A percentile compares a stretch with the other conserved stretches of the same genome.
phyloP scores from a whole-genome alignment of 2,329 filamentous ascomycete species.

The Rhinocladiella similis region DNA sequence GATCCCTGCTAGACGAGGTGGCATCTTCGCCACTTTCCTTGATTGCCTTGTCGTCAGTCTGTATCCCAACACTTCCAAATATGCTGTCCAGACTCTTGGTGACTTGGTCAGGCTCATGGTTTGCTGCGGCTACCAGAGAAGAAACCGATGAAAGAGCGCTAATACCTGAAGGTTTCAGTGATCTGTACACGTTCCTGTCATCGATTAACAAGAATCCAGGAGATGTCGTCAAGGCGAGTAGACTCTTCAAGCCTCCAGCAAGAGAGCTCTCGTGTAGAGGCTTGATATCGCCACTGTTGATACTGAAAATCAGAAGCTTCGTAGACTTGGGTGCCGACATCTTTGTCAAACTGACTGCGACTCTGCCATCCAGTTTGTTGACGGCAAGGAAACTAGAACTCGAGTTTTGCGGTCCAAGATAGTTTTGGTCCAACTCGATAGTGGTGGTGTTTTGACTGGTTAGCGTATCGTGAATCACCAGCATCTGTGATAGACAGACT shows the following conservation, averaged over 20 bases:
- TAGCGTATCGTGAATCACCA: constrained; percentile 83
- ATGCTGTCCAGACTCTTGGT: constrained; percentile 21
- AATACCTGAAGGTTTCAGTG: not conserved
- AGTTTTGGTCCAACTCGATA: constrained; percentile 12
- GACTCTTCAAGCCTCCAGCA: constrained; percentile 6
- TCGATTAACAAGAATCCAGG: constrained; percentile 23
- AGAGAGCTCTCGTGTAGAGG: constrained; percentile 13
- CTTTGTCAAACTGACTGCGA: constrained; percentile 20
- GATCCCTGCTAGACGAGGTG: not conserved
- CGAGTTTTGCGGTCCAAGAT: constrained; percentile 3
- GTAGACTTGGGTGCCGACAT: constrained; percentile 1
- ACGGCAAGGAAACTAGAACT: constrained; percentile 17
- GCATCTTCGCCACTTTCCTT: not conserved
- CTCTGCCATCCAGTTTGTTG: constrained; percentile 20
- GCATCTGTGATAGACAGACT: constrained; percentile 69
- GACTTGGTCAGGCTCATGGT: constrained; percentile 12
- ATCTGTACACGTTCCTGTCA: constrained; percentile 12
- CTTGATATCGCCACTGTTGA: constrained; percentile 1
- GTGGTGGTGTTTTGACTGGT: constrained; percentile 26
- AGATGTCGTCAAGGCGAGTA: constrained; percentile 15
- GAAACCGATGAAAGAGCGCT: too few relatives aligned
- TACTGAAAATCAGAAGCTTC: constrained; percentile 12
- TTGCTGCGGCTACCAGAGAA: not conserved
- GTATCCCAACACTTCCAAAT: constrained; percentile 8
- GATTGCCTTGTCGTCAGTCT: too few relatives aligned